Evolutionary conservation across 2,329 filamentous ascomycete species (phyloP).

Genomic region (Gaeumannomyces sp.): DNA sequence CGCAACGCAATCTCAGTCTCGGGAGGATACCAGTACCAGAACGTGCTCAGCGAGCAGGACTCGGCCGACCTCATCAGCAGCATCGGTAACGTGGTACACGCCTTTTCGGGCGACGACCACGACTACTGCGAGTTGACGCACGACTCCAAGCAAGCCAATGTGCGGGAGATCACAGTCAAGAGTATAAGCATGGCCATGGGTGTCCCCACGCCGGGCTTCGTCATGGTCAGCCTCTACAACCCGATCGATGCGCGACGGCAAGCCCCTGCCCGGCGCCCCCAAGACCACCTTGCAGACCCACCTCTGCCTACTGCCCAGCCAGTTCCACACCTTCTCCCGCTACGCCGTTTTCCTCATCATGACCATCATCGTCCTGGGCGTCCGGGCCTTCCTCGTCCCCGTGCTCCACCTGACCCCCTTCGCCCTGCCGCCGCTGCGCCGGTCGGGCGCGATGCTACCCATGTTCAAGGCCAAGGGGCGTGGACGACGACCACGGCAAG

Average conservation of each 20-base stretch:
- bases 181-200: constrained; percentile 96
- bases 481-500: constrained; percentile 30
- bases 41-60: constrained; percentile 73
- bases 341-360: constrained; percentile 62
- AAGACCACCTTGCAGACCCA: constrained; percentile 73
- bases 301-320: constrained; percentile 84
- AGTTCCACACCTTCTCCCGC: constrained; percentile 74
- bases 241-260: constrained; percentile 62
- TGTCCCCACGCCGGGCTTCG: constrained; percentile 77
- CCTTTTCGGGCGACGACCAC: constrained; percentile 95
- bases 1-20: constrained; percentile 72
- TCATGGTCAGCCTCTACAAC: constrained; percentile 88
- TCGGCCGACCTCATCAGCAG: constrained; percentile 70
- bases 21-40: constrained; percentile 92
- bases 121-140: constrained; percentile 94
- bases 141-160: constrained; percentile 56
- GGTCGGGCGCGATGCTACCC: constrained; percentile 30
- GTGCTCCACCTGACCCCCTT: constrained; percentile 47
- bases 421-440: constrained; percentile 36
- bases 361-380: constrained; percentile 41
- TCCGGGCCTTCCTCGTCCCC: constrained; percentile 52
- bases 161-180: constrained; percentile 89
- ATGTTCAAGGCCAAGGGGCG: constrained; percentile 45
- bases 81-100: constrained; percentile 74
- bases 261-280: constrained; percentile 36